These are phyloP conservation scores for Gentiana macrophylla DNA, from an alignment of 257 asterid species.

Conservation along the genomic window DNA sequence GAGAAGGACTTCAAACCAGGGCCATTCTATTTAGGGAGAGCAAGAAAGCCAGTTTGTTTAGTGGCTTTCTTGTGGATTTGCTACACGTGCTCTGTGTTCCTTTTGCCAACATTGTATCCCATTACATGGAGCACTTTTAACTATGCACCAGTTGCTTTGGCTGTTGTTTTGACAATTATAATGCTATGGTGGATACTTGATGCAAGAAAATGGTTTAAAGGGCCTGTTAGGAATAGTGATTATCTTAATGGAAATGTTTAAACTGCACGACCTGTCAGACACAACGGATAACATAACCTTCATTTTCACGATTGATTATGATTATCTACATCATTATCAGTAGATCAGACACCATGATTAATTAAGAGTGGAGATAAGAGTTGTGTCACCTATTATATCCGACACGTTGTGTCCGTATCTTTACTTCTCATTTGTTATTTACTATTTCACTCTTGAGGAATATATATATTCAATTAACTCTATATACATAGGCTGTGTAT, in stretches of 20 bases:
- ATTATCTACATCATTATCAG: no score
- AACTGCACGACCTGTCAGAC: no score
- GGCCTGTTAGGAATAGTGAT: conserved; percentile 37
- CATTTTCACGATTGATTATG: no score
- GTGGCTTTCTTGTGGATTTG: conserved; percentile 36
- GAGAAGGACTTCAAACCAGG: conserved; percentile 28
- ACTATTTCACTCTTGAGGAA: no score
- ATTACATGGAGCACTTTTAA: conserved; percentile 30
- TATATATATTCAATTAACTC: no score
- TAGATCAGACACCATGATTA: no score
- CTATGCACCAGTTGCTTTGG: conserved; percentile 39
- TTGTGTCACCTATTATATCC: no score
- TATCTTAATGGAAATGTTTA: background rate
- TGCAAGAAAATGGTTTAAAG: conserved; percentile 44
- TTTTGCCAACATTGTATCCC: conserved; percentile 34
- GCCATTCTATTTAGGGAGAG: conserved; percentile 34
- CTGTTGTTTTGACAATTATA: conserved; percentile 15
- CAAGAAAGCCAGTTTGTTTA: conserved; percentile 25
- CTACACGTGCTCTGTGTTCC: conserved; percentile 36
- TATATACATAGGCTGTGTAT: no score
- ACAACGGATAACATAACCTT: no score
- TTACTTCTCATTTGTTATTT: no score
- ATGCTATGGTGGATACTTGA: conserved; percentile 39
- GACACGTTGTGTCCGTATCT: no score
- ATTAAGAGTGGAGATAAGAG: no score